Evolutionary conservation across 2,329 filamentous ascomycete species (phyloP), one percentile per base, ranked within the genome.

Genomic region (Fusarium protoensiforme): DNA sequence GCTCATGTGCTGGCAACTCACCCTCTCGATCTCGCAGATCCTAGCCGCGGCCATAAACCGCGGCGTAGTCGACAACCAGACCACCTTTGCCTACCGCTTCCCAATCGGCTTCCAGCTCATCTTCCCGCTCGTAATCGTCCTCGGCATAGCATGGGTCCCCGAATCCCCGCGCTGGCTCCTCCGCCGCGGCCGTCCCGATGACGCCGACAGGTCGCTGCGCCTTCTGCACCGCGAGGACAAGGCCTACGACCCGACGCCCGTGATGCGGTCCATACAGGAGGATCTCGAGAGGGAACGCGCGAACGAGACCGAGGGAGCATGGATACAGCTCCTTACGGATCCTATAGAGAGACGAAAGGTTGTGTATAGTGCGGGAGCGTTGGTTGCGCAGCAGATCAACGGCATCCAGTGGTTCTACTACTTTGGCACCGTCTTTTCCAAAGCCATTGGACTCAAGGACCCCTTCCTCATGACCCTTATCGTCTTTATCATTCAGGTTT

Each of bases 331-430:
- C 2, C 18, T 86, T 64, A 80, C 73, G 0, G 84, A 87, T 43
- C 85, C 84, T 0, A 78, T 86, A 36, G 85, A 87, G 75, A 79
- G 85, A 18, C 81, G 84, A 33, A 87, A 87, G 75, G 77, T 86
- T 14, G 77, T 87, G 24, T 86, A 82, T 74, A 81, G 81, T 18
- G 81, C 81, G 9, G 85, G 85, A 13, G 84, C 83, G 24, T 78
- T 87, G 66, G 79, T 85, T 41, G 83, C 84, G 3, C 85, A 87
- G 72, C 85, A 87, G 77, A 84, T 87, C 78, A 85, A 85, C 78
- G 85, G 85, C 22, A 86, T 87, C 61, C 83, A 85, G 56, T 87
- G 82, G 78, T 85, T 84, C 72, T 85, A 85, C 75, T 82, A 81
- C 58, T 85, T 83, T 35, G 84, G 83, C 2, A 82, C 82, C 1